Percentiles rank a stretch among this genome's conserved stretches.
Evolutionary conservation across 108 stramenopile species (phyloP).

Genomic region (Fistulifera solaris): DNA sequence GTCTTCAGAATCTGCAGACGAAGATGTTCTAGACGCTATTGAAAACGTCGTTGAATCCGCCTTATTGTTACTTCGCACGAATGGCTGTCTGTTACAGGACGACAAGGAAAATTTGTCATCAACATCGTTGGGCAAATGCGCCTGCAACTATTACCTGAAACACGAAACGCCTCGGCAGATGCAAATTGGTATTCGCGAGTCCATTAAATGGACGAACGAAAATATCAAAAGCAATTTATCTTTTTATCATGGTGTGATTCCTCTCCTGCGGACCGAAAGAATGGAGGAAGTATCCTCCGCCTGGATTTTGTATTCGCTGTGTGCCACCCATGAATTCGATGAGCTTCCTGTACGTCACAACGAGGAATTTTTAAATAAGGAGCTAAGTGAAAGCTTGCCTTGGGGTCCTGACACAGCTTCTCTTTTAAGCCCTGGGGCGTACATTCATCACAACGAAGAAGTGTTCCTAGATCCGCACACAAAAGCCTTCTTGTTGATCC

Average conservation of each 20-base stretch:
- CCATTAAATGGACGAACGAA: constrained; percentile 20
- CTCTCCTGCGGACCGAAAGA: not conserved
- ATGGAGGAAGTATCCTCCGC: constrained; percentile 45
- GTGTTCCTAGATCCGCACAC: constrained; percentile 84
- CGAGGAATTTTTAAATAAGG: constrained; percentile 91
- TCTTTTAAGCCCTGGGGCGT: constrained; percentile 19
- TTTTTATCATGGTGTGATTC: not conserved
- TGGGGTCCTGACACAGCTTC: constrained; percentile 63
- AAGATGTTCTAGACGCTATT: constrained; percentile 66
- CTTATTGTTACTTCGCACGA: constrained; percentile 50
- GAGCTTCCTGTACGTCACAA: constrained; percentile 98
- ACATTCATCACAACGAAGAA: constrained; percentile 30
- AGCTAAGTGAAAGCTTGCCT: constrained; percentile 70
- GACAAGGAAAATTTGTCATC: constrained; percentile 21
- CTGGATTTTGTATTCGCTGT: constrained; percentile 59
- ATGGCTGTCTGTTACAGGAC: constrained; percentile 68
- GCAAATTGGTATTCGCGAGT: constrained; percentile 43
- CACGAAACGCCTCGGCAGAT: constrained; percentile 77
- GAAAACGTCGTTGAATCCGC: constrained; percentile 43
- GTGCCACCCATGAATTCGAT: constrained; percentile 84
- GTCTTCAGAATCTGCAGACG: constrained; percentile 21
- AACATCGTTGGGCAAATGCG: constrained; percentile 70
- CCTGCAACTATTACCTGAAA: constrained; percentile 89
- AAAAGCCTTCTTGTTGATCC: constrained; percentile 91
- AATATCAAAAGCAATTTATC: not conserved